Evolutionary conservation across 1,284 basidiomycete species (phyloP), one percentile per base, ranked within the genome.

Genomic region (Lentinula novae-zelandiae): DNA sequence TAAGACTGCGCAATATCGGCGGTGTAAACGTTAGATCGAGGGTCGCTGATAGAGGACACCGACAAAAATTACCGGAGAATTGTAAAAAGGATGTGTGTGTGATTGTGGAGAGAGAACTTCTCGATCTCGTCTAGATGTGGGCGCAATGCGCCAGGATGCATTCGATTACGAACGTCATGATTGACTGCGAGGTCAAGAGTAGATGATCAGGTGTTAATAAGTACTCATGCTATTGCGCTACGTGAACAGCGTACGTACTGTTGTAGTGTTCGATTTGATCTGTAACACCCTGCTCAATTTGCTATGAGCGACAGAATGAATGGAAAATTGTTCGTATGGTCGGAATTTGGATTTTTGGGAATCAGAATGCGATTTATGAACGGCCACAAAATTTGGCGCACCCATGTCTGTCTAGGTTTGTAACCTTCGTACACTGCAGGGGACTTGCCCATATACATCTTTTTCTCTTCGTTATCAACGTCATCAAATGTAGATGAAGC

Each of bases 251-350:
- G 13, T 39, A 60, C 59, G 9, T 42, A 60, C 62, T 58, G 33
- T 60, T 63, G 39, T 63, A 63, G 8, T 63, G 62, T 34, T 63
- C 62, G 20, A 63, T 63, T 34, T 63, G 55, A 54, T 63, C 62
- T 13, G 55, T 33, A 36, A 63, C 59, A 42, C 62, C 62, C 36
- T 58, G 51, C 17, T 63, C 55, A 40, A 63, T 60, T 60, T 63
- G 55, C 62, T 63, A 49, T 22, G 38, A 54, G 49, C 20, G 34
- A 44, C 22, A 15, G 44, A 12, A 17, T 40, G 13, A 15, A 20
- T 17, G 5, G 20, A 39, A 15, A 27, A 27, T 27, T 27, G 3
- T 27, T 27, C 3, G 27, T 27, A 27, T 4, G 27, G 27, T 27
- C 27, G 27, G 3, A 10, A 38, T 38, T 38, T 1, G 7, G 36